Percentiles rank a stretch among this genome's conserved stretches.
Conservation (phyloP, 2,329 filamentous ascomycete species). For the Calonectria henricotiae region DNA sequence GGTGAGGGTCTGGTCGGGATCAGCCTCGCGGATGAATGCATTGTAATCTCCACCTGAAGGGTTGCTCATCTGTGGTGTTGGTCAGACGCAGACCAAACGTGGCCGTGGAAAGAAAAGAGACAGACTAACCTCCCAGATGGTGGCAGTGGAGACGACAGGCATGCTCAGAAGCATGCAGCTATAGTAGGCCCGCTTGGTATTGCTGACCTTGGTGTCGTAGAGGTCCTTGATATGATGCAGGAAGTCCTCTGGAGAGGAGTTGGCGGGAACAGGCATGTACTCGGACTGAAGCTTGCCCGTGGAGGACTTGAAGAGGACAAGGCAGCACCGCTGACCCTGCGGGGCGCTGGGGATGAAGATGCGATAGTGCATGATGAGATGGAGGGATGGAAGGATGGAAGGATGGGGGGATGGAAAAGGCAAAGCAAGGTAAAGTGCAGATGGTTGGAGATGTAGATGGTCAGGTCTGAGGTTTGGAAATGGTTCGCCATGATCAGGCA, state of each 20-base stretch:
- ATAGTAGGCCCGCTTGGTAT: constrained; percentile 2
- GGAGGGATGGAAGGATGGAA: no score
- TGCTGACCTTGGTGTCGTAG: neutral
- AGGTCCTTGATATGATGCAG: constrained; percentile 3
- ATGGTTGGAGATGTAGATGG: neutral
- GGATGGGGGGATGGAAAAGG: neutral
- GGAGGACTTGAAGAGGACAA: constrained; percentile 17
- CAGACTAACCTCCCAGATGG: constrained; percentile 1
- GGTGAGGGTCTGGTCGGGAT: neutral
- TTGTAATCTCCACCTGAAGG: neutral
- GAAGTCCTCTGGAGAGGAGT: neutral
- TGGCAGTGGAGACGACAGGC: constrained; percentile 8
- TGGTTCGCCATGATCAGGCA: neutral
- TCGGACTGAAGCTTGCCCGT: neutral
- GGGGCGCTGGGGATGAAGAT: constrained; percentile 12
- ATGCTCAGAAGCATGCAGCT: constrained; percentile 3
- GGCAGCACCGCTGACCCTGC: constrained; percentile 17
- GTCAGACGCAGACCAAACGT: no score
- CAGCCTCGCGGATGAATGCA: neutral
- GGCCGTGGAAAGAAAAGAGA: neutral
- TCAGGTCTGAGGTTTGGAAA: neutral
- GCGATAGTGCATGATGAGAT: neutral
- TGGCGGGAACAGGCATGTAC: neutral
- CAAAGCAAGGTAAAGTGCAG: neutral
- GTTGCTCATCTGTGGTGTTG: neutral